Base-by-base conservation (phyloP, 179 eudicot genomes). In the Amaranthus tricolor region DNA sequence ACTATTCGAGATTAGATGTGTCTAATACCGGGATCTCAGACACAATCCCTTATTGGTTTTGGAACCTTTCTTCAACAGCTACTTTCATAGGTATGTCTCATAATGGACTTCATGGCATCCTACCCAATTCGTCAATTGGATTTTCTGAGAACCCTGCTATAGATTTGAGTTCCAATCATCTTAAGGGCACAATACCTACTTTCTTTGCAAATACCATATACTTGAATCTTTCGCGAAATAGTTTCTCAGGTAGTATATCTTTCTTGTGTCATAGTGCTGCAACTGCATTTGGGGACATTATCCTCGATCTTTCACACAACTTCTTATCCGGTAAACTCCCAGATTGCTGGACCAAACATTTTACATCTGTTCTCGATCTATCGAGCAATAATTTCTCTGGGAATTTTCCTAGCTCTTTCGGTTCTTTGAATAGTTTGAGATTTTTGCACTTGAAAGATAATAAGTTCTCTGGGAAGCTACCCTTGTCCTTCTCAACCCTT, bases 261-360 rank as follows among this genome's bases (percentile, higher is more conserved):
- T 58, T 79, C 43, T 60, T 74, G 31, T 68, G 80, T 14, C 73
- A 77, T 17, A 20, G 16, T 47, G 4, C 47, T 6, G 3, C 4
- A 0, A 6, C 0, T 7, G 15, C 1, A 24, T 0, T 61, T 1
- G 31, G 73, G n/a, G n/a, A n/a, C n/a, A n/a, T n/a, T n/a, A n/a
- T n/a, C 49, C 72, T 87, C 19, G 84, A 82, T 17, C 83, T 87
- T 58, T 85, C 88, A 19, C 66, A 84, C 51, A 85, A 85, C 65
- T 40, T 10, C 12, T 58, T 87, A 0, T 65, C 78, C 2, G 88
- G 88, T 13, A 68, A 77, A 20, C 62, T 85, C 62, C 91, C 91
- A 20, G 60, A 82, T 70, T 82, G 86, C 21, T 78, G 66, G 78
- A 19, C 13, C 0, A 20, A n/a, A 43, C 0, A 3, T 1, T 0